These are phyloP conservation scores for Nigrospora osmanthi DNA, from an alignment of 2,329 filamentous ascomycete species.

Conservation along the genomic window DNA sequence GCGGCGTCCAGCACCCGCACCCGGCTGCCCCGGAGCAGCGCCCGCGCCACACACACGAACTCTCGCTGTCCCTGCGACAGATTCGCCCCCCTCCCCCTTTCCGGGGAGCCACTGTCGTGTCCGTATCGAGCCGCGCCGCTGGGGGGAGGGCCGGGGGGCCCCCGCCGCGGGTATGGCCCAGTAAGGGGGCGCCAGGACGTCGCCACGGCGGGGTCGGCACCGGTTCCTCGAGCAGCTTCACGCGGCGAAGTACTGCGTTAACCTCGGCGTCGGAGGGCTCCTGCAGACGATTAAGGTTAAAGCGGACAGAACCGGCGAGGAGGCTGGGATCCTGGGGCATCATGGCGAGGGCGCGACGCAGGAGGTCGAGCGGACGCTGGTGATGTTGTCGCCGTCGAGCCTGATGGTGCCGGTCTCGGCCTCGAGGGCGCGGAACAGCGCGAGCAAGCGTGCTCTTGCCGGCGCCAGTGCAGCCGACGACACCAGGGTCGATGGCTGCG, in stretches of 20 bases:
- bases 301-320: background rate
- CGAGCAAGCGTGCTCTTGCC: slow-evolving; percentile 1
- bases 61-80: too few relatives aligned
- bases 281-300: background rate
- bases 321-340: slow-evolving; percentile 1
- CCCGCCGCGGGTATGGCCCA: background rate
- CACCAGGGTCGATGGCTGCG: too few relatives aligned
- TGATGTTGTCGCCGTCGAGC: slow-evolving; percentile 1
- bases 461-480: too few relatives aligned
- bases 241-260: background rate
- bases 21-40: too few relatives aligned
- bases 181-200: background rate
- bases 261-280: background rate
- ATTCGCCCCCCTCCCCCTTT: too few relatives aligned
- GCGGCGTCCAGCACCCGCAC: too few relatives aligned
- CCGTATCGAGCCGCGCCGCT: too few relatives aligned
- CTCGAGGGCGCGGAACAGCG: background rate
- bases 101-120: slow-evolving; percentile 1
- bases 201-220: background rate
- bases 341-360: background rate
- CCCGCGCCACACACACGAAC: too few relatives aligned
- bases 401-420: slow-evolving; percentile 1
- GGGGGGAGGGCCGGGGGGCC: too few relatives aligned
- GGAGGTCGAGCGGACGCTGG: background rate
- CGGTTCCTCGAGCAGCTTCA: background rate